phyloP scores from a whole-genome alignment of 2,329 filamentous ascomycete species.

The Phialophora expanda region DNA sequence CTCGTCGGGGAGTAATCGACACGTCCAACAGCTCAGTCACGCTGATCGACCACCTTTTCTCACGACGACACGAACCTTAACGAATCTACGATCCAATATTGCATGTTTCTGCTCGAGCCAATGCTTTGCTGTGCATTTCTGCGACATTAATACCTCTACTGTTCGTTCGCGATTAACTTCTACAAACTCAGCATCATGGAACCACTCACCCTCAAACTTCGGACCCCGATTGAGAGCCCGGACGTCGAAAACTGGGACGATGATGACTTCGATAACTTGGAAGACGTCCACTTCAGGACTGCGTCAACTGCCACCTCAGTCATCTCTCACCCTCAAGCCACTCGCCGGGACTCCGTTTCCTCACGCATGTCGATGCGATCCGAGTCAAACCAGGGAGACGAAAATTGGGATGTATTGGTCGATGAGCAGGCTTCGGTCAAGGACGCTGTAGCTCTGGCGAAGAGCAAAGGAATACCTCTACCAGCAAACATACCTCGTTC shows the following conservation, averaged over 20 bases:
- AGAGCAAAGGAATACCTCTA: constrained; percentile 87
- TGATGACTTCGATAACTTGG: constrained; percentile 55
- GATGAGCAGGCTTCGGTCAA: constrained; percentile 83
- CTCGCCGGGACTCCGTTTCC: constrained; percentile 75
- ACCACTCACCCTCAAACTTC: constrained; percentile 44
- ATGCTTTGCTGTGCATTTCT: constrained; percentile 15
- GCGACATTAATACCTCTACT: constrained; percentile 14
- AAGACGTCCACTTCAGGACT: constrained; percentile 53
- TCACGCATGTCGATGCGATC: constrained; percentile 82
- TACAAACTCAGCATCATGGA: constrained; percentile 45
- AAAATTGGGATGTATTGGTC: constrained; percentile 86
- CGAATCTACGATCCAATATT: constrained; percentile 24
- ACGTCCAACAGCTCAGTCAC: constrained; percentile 16
- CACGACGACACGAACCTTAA: constrained; percentile 30
- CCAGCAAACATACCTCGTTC: constrained; percentile 85
- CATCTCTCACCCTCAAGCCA: constrained; percentile 48
- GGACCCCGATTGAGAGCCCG: constrained; percentile 44
- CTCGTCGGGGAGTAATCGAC: constrained; percentile 30
- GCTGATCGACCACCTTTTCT: constrained; percentile 23
- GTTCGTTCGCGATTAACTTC: constrained; percentile 3
- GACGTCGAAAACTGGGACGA: constrained; percentile 58
- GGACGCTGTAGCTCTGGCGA: constrained; percentile 85
- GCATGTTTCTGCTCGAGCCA: constrained; percentile 19
- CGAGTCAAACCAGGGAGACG: constrained; percentile 74
- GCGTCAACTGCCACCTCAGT: constrained; percentile 54